Evolutionary conservation across 768 basidiomycete genomes (phyloP), one percentile per base, ranked within the genome.

Genomic region (Naganishia vaughanmartiniae): DNA sequence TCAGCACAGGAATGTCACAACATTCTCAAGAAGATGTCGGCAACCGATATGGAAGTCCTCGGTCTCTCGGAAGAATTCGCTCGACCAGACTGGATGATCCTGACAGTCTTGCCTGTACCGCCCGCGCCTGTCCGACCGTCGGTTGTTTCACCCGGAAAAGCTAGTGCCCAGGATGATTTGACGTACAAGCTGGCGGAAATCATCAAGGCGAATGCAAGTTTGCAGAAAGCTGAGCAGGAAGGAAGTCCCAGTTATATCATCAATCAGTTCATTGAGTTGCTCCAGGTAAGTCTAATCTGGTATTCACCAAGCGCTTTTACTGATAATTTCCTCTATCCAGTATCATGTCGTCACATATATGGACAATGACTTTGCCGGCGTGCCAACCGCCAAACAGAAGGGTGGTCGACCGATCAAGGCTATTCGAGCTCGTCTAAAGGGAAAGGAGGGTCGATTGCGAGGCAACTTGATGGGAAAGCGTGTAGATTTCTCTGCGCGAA

Each of bases 381-480:
- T 97, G 42, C 96, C 96, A 0, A 95, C 97, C 78, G 93, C 96
- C 1, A 83, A 95, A 74, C 96, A 98, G 78, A 98, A 98, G 82
- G 94, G 92, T 51, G 96, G 96, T 34, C 87, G 96, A 70, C 94
- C 96, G 31, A 90, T 99, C 71, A 99, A 99, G 82, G 94, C 96
- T 42, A 97, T 99, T 76, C 92, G 96, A 70, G 93, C 95, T 6
- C 89, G 96, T 54, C 86, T 99, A 67, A 99, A 99, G 85, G 96
- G 96, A 63, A 98, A 99, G 82, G 96, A 99, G 82, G 96, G 96
- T 48, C 91, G 96, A 77, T 86, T 99, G 65, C 89, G 96, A 81
- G 96, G 96, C 39, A 99, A 98, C 80, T 80, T 99, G 82, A 98
- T 98, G 96, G 96, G 96, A 57, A 98, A 98, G 82, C 93, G 96